Evolutionary conservation across 148 eudicot species (phyloP), one percentile per base, ranked within the genome.

Genomic region (Dianthus caryophyllus): DNA sequence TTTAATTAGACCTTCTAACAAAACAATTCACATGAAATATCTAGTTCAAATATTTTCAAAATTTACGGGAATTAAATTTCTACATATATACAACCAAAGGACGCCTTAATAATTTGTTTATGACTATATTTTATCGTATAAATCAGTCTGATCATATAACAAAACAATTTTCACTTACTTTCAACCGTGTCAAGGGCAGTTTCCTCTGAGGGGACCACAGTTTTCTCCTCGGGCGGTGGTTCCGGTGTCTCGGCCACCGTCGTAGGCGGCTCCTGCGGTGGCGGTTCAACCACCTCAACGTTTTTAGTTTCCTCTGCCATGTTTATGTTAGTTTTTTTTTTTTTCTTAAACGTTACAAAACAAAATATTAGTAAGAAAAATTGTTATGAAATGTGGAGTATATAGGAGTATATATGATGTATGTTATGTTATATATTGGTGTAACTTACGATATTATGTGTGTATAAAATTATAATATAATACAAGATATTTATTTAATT

Each of bases 141-240:
- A n/a, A n/a, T n/a, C n/a, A n/a, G n/a, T n/a, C n/a, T n/a, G n/a
- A n/a, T n/a, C n/a, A n/a, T n/a, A n/a, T n/a, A n/a, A n/a, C n/a
- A n/a, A n/a, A n/a, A n/a, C n/a, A n/a, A n/a, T 17, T 21, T 51
- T 0, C 0, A 33, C 60, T 71, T 77, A 90, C 91, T 80, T 79
- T 84, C 84, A 65, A 76, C 82, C 30, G 86, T 82, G 79, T 31
- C 70, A 65, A 57, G 75, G 18, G 72, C n/a, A 18, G 68, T 11
- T 58, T 88, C 86, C 43, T 77, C 86, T 11, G 73, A 33, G 17
- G 84, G 75, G 41, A 78, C 70, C 21, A 77, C 75, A 6, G 80
- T 44, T 77, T 87, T 86, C 80, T 86, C 85, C 53, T 77, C 75
- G 29, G 36, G 24, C 15, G 30, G 3, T 43, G 30, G 3, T 43